Evolutionary conservation across 805 yeast genomes (phyloP).

Genomic region (Kregervanrija pseudodelftensis): DNA sequence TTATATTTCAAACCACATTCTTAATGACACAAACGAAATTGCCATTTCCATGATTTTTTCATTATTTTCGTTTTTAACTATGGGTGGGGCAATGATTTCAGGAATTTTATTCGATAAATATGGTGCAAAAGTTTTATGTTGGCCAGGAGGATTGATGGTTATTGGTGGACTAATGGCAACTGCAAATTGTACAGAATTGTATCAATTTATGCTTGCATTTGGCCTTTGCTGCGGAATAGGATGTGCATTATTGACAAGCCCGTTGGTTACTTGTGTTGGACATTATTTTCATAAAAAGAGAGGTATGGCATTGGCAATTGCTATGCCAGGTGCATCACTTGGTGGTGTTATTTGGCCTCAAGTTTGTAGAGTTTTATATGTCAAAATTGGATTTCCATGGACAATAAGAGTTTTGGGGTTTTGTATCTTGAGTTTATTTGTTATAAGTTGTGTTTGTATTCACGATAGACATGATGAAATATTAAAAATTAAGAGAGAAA

Average conservation of each 20-base stretch:
- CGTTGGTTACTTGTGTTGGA: constrained; percentile 42
- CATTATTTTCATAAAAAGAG: constrained; percentile 57
- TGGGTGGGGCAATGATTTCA: constrained; percentile 32
- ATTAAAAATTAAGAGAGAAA: constrained; percentile 8
- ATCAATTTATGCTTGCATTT: constrained; percentile 47
- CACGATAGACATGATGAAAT: constrained; percentile 22
- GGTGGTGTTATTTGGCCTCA: constrained; percentile 54
- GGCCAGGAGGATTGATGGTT: constrained; percentile 30
- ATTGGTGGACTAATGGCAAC: constrained; percentile 37
- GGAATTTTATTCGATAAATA: constrained; percentile 40
- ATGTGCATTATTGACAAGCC: constrained; percentile 36
- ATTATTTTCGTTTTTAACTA: constrained; percentile 37
- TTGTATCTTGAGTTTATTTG: constrained; percentile 29
- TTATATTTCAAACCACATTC: constrained; percentile 47
- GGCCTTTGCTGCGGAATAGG: constrained; percentile 41
- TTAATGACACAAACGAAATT: constrained; percentile 35
- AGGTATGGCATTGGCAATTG: constrained; percentile 55
- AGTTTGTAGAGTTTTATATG: constrained; percentile 43
- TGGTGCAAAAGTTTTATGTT: constrained; percentile 34
- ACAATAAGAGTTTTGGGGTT: constrained; percentile 50
- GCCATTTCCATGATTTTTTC: constrained; percentile 70
- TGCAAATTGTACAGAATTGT: constrained; percentile 35
- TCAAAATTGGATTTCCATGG: constrained; percentile 50
- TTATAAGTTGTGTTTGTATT: constrained; percentile 27
- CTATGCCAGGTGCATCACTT: constrained; percentile 52